Evolutionary conservation across 768 basidiomycete species (phyloP).

Genomic region (Leucosporidium creatinivorum): DNA sequence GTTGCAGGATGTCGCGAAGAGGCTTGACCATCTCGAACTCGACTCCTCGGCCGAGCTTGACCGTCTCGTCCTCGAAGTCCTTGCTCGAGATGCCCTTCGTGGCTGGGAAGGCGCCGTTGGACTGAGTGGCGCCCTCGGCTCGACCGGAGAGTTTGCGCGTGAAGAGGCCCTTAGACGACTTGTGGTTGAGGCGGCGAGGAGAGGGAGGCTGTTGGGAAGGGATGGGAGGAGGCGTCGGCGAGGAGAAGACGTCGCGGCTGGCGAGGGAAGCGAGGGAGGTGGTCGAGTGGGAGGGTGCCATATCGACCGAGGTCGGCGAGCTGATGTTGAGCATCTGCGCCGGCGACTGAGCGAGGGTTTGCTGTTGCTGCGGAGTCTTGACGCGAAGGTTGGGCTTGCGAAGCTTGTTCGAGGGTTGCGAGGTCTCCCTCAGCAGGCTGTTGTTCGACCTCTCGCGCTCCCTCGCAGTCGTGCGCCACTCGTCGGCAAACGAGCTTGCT

Average conservation of each 20-base stretch:
- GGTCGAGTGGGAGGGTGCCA: no score
- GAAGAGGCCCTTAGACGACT: not conserved
- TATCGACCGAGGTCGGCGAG: not conserved
- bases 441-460: not conserved
- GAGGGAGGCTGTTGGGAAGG: not conserved
- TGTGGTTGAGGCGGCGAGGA: constrained; percentile 2
- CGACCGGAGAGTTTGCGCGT: no score
- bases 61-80: constrained; percentile 29
- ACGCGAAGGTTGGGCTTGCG: constrained; percentile 12
- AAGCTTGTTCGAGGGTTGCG: constrained; percentile 6
- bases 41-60: constrained; percentile 11
- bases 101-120: not conserved
- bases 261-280: not conserved
- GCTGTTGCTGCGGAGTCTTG: constrained; percentile 1
- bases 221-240: not conserved
- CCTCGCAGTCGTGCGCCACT: no score
- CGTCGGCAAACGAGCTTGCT: not conserved
- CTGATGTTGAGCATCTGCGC: not conserved
- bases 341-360: not conserved
- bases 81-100: constrained; percentile 17
- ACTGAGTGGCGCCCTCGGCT: not conserved
- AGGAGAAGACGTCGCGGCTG: not conserved
- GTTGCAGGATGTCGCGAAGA: not conserved
- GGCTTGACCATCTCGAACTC: constrained; percentile 33
- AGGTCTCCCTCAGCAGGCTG: not conserved